Base-by-base conservation (phyloP, 1,284 basidiomycete genomes). In the Cryptococcus sp. region DNA sequence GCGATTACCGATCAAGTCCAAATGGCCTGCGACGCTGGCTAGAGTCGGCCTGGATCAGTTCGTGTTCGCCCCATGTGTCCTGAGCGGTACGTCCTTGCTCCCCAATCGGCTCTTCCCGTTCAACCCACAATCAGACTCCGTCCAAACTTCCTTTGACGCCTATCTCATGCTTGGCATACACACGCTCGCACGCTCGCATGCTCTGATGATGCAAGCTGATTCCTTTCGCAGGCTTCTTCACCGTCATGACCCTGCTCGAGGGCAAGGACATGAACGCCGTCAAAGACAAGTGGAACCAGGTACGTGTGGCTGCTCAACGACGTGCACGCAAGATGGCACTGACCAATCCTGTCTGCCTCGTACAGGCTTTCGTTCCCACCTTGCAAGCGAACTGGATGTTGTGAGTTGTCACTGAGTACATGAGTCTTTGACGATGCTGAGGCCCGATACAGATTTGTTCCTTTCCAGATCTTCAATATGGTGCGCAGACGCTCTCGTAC, bases 31-130 rank as follows among this genome's bases (percentile, higher is more conserved):
- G 16, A 77, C 78, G 1, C 61, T 72, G 22, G 66, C 68, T 7
- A 65, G 74, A 25, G 76, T 77, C 23, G 74, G 69, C 4, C 64
- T 81, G 38, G 81, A 82, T 66, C 81, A 82, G 66, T 79, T 81
- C 58, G 64, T 72, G 2, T 73, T 80, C 52, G 79, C 80, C 3
- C 81, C 81, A 0, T 54, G 67, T n/a, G 69, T 80, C 15, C 54
- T 78, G 49, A 65, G 68, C 8, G 68, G 74, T 74, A 56, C 58
- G 74, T 67, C 17, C 22, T 15, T 5, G 1, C 11, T 47, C 42
- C 17, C 45, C 13, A 8, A 16, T 47, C 30, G 25, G 47, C 52
- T 40, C n/a, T 38, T 42, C 20, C 27, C n/a, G 17, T 54, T 54
- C 43, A n/a, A 19, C 43, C 40, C 7, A 10, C 5, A 10, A 35